Evolutionary conservation across 768 basidiomycete species (phyloP).

Genomic region (Termitomyces sp.): DNA sequence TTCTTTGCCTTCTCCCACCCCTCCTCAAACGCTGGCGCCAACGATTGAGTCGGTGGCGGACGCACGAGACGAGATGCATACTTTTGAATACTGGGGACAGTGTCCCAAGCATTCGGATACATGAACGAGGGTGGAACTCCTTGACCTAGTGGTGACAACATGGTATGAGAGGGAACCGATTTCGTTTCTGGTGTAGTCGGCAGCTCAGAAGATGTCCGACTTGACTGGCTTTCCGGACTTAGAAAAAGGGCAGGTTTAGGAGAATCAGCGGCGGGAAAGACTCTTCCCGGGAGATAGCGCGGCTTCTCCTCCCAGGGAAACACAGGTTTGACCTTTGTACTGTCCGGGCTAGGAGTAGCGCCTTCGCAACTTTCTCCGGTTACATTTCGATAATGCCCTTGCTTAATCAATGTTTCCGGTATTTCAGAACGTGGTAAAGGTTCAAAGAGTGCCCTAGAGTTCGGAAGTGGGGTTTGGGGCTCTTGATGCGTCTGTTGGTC

Average conservation of each 20-base stretch:
- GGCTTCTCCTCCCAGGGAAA: slow-evolving; percentile 96
- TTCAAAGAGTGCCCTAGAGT: slow-evolving; percentile 51
- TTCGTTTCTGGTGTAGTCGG: slow-evolving; percentile 31
- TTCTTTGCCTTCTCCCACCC: slow-evolving; percentile 28
- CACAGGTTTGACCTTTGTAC: slow-evolving; percentile 62
- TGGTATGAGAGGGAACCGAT: slow-evolving; percentile 15
- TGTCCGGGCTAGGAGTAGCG: slow-evolving; percentile 56
- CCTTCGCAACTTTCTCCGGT: slow-evolving; percentile 40
- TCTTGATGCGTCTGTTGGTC: slow-evolving; percentile 29
- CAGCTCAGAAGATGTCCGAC: slow-evolving; percentile 28
- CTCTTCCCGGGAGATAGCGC: slow-evolving; percentile 58
- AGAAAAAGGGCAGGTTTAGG: slow-evolving; percentile 43
- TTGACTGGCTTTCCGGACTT: slow-evolving; percentile 30
- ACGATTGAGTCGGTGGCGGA: slow-evolving; percentile 33
- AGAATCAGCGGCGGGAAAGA: slow-evolving; percentile 64
- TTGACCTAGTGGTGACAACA: slow-evolving; percentile 33
- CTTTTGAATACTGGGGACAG: slow-evolving; percentile 69
- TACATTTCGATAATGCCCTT: slow-evolving; percentile 72
- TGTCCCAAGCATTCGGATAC: slow-evolving; percentile 85
- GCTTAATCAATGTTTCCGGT: slow-evolving; percentile 58
- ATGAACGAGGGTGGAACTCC: slow-evolving; percentile 54
- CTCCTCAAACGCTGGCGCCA: slow-evolving; percentile 48
- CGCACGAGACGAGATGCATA: slow-evolving; percentile 61
- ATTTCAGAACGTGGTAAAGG: slow-evolving; percentile 56
- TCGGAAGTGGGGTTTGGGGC: slow-evolving; percentile 27